Evolutionary conservation across 2,329 filamentous ascomycete genomes (phyloP).

Genomic region (Colletotrichum sp.): DNA sequence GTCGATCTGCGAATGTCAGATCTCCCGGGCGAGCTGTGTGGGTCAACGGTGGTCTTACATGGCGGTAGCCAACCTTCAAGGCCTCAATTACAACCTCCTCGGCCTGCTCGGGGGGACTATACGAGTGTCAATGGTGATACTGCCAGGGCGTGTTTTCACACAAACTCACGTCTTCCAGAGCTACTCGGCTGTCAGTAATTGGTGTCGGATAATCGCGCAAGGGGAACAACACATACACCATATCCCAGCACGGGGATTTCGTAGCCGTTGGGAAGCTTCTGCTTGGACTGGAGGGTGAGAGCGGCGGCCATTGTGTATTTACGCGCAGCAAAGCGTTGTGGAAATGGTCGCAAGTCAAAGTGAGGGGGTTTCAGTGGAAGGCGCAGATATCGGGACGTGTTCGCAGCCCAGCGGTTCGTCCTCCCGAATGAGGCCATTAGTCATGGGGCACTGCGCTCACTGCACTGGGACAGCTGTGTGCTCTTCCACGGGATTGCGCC

Average conservation of each 20-base stretch:
- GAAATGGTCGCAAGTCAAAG: not conserved
- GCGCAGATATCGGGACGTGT: not conserved
- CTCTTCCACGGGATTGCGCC: not conserved
- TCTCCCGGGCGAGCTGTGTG: not conserved
- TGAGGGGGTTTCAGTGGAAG: not conserved
- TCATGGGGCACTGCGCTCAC: not conserved
- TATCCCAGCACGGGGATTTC: slow-evolving; percentile 59
- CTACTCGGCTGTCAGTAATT: slow-evolving; percentile 32
- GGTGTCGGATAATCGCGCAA: slow-evolving; percentile 10
- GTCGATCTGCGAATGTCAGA: slow-evolving; percentile 46
- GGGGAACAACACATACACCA: slow-evolving; percentile 46
- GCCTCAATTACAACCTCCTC: slow-evolving; percentile 48
- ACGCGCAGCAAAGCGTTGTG: not conserved
- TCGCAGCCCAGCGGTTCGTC: not conserved
- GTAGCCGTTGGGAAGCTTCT: slow-evolving; percentile 61
- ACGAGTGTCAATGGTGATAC: not conserved
- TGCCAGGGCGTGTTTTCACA: not conserved
- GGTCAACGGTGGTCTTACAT: slow-evolving; percentile 38
- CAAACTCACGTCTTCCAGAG: slow-evolving; percentile 56
- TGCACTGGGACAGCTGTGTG: not conserved
- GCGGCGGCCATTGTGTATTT: slow-evolving; percentile 43
- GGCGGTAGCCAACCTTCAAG: slow-evolving; percentile 57
- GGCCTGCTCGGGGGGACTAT: slow-evolving; percentile 39
- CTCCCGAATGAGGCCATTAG: slow-evolving; percentile 8
- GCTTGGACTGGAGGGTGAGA: slow-evolving; percentile 49